phyloP scores from a whole-genome alignment of 495 filamentous ascomycete genomes.

The Hypoxylon crocopeplum region DNA sequence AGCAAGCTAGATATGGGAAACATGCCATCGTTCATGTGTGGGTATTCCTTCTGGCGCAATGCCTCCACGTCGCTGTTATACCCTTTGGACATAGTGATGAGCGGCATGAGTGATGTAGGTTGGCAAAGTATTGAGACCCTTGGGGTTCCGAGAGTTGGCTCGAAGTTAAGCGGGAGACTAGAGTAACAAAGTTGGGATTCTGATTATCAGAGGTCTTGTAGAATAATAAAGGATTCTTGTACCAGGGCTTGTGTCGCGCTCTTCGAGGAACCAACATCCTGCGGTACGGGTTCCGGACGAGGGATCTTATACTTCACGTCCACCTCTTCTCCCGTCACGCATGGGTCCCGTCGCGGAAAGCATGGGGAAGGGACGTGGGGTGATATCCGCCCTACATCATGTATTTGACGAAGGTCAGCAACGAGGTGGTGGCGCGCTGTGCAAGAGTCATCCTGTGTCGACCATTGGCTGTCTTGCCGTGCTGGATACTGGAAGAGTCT shows the following conservation, averaged over 20 bases:
- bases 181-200: not conserved
- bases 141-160: no score
- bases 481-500: slow-evolving; percentile 27
- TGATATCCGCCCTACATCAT: slow-evolving; percentile 40
- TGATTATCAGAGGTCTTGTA: not conserved
- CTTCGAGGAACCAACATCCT: slow-evolving; percentile 1
- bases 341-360: slow-evolving; percentile 22
- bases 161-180: not conserved
- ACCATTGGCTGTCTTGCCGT: slow-evolving; percentile 34
- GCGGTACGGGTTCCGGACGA: slow-evolving; percentile 14
- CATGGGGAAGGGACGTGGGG: slow-evolving; percentile 35
- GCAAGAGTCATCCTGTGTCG: slow-evolving; percentile 31
- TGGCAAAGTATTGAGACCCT: not conserved
- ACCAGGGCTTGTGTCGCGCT: slow-evolving; percentile 16
- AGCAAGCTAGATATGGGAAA: not conserved
- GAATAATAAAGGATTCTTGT: slow-evolving; percentile 10
- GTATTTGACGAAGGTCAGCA: slow-evolving; percentile 35
- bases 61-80: slow-evolving; percentile 50
- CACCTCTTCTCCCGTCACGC: slow-evolving; percentile 20
- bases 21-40: slow-evolving; percentile 56
- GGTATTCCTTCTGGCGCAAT: slow-evolving; percentile 53
- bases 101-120: slow-evolving; percentile 25
- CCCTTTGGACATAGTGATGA: slow-evolving; percentile 31
- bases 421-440: slow-evolving; percentile 33
- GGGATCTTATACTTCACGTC: slow-evolving; percentile 32